Conservation (phyloP, 2,329 filamentous ascomycete genomes). For the Aspergillus ochraceoroseus region DNA sequence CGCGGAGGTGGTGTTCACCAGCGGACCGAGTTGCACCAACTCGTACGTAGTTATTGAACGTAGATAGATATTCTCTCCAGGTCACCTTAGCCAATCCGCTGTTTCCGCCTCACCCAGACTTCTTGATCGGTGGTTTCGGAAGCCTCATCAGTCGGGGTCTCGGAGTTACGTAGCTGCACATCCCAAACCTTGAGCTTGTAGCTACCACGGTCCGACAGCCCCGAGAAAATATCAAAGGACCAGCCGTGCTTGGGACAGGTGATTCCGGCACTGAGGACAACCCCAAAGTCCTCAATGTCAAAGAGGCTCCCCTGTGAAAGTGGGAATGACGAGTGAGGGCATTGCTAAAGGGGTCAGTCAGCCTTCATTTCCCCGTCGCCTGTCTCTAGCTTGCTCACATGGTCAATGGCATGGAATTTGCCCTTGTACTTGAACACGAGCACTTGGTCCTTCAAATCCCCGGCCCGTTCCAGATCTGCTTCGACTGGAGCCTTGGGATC, state of each 20-base stretch:
- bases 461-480: too few species aligned
- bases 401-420: conserved; percentile 63
- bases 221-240: conserved; percentile 65
- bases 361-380: too few species aligned
- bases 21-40: too few species aligned
- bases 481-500: too few species aligned
- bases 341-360: conserved; percentile 46
- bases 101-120: conserved; percentile 35
- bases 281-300: conserved; percentile 68
- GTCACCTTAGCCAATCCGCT: conserved; percentile 29
- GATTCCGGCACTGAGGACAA: conserved; percentile 49
- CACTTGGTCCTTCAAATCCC: conserved; percentile 55
- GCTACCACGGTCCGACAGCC: conserved; percentile 56
- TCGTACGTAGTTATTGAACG: too few species aligned
- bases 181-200: conserved; percentile 63
- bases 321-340: conserved; percentile 63
- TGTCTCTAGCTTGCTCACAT: conserved; percentile 43
- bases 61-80: too few species aligned
- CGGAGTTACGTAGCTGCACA: conserved; percentile 48
- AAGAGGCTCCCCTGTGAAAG: conserved; percentile 60
- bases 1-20: too few species aligned
- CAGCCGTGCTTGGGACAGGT: conserved; percentile 65
- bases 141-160: neutral
- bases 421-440: conserved; percentile 61
- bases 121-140: conserved; percentile 24